Conservation (phyloP, 805 yeast species). For the Henningerozyma blattae region DNA sequence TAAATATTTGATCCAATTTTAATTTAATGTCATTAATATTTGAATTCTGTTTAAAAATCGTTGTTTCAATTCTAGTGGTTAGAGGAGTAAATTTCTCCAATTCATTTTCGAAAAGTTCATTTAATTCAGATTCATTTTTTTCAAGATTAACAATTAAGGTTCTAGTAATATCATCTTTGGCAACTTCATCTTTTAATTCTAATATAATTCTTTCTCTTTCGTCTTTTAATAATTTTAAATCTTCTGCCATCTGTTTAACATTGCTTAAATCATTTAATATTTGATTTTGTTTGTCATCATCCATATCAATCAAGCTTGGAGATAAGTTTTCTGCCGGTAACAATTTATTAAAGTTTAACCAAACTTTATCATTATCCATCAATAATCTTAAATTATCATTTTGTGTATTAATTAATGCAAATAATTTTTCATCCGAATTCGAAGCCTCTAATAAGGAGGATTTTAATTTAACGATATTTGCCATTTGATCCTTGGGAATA, state of each 20-base stretch:
- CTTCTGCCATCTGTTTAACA: slow-evolving; percentile 47
- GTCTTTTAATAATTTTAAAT: slow-evolving; percentile 47
- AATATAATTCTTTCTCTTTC: slow-evolving; percentile 51
- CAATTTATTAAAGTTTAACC: slow-evolving; percentile 26
- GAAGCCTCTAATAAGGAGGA: slow-evolving; percentile 51
- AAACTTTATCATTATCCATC: slow-evolving; percentile 31
- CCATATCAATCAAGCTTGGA: slow-evolving; percentile 55
- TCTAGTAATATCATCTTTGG: slow-evolving; percentile 75
- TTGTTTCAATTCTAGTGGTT: slow-evolving; percentile 51
- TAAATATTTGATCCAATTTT: slow-evolving; percentile 35
- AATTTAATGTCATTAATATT: slow-evolving; percentile 36
- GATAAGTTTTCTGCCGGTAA: slow-evolving; percentile 6
- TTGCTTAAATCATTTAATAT: slow-evolving; percentile 30
- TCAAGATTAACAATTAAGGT: slow-evolving; percentile 54
- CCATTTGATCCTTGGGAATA: slow-evolving; percentile 34
- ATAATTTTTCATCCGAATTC: slow-evolving; percentile 43
- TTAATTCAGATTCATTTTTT: slow-evolving; percentile 44
- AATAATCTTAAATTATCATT: slow-evolving; percentile 33
- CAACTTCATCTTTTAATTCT: slow-evolving; percentile 59
- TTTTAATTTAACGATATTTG: slow-evolving; percentile 45
- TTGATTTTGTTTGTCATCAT: slow-evolving; percentile 30
- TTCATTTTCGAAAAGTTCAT: slow-evolving; percentile 54
- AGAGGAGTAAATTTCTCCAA: slow-evolving; percentile 64
- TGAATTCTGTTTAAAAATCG: slow-evolving; percentile 52
- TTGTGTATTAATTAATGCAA: slow-evolving; percentile 33